These are phyloP conservation scores for Elsinoe batatas DNA, from an alignment of 2,329 filamentous ascomycete species.

Conservation along the genomic window DNA sequence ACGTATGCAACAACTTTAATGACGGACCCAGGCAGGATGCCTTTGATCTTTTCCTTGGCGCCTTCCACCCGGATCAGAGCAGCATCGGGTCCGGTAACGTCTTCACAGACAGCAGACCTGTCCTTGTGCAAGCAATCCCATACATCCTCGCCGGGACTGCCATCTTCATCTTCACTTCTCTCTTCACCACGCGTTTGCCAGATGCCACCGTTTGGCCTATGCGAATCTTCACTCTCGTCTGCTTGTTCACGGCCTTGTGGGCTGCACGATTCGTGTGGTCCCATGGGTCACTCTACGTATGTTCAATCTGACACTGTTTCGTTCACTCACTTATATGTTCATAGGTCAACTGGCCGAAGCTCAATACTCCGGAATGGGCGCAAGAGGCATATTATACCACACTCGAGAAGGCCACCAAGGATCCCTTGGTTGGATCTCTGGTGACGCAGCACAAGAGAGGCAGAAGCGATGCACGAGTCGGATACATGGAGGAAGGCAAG, in stretches of 20 bases:
- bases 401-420: slow-evolving; percentile 69
- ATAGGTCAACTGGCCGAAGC: slow-evolving; percentile 95
- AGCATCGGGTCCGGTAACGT: slow-evolving; percentile 62
- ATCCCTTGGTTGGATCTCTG: slow-evolving; percentile 68
- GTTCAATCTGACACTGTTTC: no score
- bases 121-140: slow-evolving; percentile 86
- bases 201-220: slow-evolving; percentile 71
- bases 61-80: slow-evolving; percentile 65
- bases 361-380: slow-evolving; percentile 80
- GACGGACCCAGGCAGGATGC: slow-evolving; percentile 92
- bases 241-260: slow-evolving; percentile 60
- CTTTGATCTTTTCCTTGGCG: slow-evolving; percentile 87
- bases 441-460: slow-evolving; percentile 67
- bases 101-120: slow-evolving; percentile 74
- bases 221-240: slow-evolving; percentile 72
- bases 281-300: slow-evolving; percentile 90
- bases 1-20: slow-evolving; percentile 85
- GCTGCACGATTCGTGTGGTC: slow-evolving; percentile 65
- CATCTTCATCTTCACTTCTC: slow-evolving; percentile 69
- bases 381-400: slow-evolving; percentile 84
- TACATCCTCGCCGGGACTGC: slow-evolving; percentile 79
- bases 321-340: no score
- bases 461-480: slow-evolving; percentile 69
- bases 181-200: slow-evolving; percentile 61
- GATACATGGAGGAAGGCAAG: slow-evolving; percentile 91